A percentile compares a stretch with the other conserved stretches of the same genome.
Conservation (phyloP, 352 stramenopile species). For the Phytopythium kandeliae region DNA sequence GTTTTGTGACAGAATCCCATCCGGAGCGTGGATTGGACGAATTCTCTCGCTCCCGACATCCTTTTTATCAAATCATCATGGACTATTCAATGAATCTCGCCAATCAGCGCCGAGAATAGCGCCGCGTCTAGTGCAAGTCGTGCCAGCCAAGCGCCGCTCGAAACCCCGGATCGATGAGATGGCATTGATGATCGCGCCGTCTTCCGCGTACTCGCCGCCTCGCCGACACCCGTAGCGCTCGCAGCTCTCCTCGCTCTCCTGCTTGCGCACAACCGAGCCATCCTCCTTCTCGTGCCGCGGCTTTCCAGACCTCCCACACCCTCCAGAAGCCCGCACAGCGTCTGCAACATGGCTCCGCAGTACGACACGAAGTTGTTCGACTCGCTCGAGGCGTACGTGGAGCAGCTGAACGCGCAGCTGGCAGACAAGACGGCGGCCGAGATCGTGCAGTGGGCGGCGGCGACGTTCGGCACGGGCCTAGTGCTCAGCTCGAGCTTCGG, state of each 20-base stretch:
- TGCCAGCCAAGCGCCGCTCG: neutral
- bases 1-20: neutral
- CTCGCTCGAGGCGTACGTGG: conserved; percentile 60
- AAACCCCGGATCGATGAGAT: neutral
- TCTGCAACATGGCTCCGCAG: conserved; percentile 12
- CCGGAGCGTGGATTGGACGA: neutral
- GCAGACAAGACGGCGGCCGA: conserved; percentile 41
- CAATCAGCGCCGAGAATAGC: neutral
- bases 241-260: neutral
- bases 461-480: conserved; percentile 57
- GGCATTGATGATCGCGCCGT: neutral
- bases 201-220: neutral
- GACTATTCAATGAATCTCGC: neutral
- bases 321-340: neutral
- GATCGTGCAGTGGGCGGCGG: conserved; percentile 66
- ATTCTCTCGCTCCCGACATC: neutral
- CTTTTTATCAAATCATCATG: neutral
- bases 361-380: conserved; percentile 39
- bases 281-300: neutral
- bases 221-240: neutral
- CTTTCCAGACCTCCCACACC: neutral
- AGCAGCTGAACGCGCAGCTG: conserved; percentile 57
- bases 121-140: neutral
- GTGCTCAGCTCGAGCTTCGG: conserved; percentile 85
- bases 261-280: neutral